Evolutionary conservation across 257 asterid genomes (phyloP), one percentile per base, ranked within the genome.

Genomic region (Plantago ovata): DNA sequence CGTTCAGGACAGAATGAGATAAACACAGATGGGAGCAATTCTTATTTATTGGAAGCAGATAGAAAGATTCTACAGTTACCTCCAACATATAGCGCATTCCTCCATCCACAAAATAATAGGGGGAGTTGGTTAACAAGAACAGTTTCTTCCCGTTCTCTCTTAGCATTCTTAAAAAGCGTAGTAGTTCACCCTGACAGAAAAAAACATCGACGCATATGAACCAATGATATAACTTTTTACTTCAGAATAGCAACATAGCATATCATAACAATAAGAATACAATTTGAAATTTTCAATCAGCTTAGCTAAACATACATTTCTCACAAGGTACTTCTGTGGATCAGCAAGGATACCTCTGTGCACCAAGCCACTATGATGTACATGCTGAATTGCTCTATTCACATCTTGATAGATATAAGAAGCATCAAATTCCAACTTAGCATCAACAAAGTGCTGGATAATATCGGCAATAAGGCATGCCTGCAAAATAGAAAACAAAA

Each of bases 381-480:
- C 98, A 73, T 86, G 92, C 67, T 88, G 93, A 67, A 92, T 92
- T 56, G 98, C 95, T 64, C 78, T 86, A 64, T 84, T 81, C 54
- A 92, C 94, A 69, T 92, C 98, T 79, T 92, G 77, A 61, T 92
- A 88, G 76, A 92, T 77, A 79, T 88, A 92, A 65, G 87, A 73
- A 72, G 98, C 61, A 56, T 92, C 97, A 75, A 92, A 92, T 56
- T 92, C 98, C 81, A 88, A 72, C 77, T 88, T 89, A 49, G 95
- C 98, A 49, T 92, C 94, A 75, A 88, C 94, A 69, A 92, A 92
- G 65, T 92, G 97, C 73, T 92, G 98, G 69, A 92, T 88, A 36
- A 92, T 79, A 72, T 92, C 98, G 69, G 97, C 95, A 63, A 92
- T 86, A 60, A 92, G 95, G 81, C 98, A 85, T 53, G 98, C 93